phyloP scores from a whole-genome alignment of 371 early-diverging fungal species.

The Coemansia linderi region DNA sequence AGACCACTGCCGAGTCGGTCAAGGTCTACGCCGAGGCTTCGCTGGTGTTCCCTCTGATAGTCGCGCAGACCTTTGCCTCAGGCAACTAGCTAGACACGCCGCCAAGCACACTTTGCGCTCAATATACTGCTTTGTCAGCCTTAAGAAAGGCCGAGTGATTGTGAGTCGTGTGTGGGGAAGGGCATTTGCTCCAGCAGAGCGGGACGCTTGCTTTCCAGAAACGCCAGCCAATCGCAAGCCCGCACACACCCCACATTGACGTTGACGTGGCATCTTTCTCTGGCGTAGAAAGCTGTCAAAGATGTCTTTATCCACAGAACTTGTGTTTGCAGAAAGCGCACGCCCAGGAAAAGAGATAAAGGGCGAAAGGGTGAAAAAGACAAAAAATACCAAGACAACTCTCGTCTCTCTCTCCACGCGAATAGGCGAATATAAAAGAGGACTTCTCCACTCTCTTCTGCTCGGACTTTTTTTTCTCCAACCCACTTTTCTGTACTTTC shows the following conservation, averaged over 20 bases:
- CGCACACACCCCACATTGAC: constrained; percentile 16
- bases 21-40: constrained; percentile 98
- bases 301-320: neutral
- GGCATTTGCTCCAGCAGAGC: neutral
- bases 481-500: neutral
- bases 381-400: neutral
- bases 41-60: constrained; percentile 92
- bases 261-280: constrained; percentile 6
- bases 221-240: neutral
- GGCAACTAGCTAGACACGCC: neutral
- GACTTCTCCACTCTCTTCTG: neutral
- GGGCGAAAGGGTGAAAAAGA: neutral
- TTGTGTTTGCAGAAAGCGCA: neutral
- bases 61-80: constrained; percentile 89
- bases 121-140: neutral
- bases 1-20: constrained; percentile 79
- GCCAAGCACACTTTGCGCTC: neutral
- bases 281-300: neutral
- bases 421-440: neutral
- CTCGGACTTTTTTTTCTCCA: neutral
- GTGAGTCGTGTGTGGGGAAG: neutral
- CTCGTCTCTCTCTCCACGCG: neutral
- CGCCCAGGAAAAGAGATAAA: neutral
- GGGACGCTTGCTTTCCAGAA: neutral
- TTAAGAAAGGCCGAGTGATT: neutral